Evolutionary conservation across 352 stramenopile species (phyloP), one percentile per base, ranked within the genome.

Genomic region (Phytopythium cucurbitacearum): DNA sequence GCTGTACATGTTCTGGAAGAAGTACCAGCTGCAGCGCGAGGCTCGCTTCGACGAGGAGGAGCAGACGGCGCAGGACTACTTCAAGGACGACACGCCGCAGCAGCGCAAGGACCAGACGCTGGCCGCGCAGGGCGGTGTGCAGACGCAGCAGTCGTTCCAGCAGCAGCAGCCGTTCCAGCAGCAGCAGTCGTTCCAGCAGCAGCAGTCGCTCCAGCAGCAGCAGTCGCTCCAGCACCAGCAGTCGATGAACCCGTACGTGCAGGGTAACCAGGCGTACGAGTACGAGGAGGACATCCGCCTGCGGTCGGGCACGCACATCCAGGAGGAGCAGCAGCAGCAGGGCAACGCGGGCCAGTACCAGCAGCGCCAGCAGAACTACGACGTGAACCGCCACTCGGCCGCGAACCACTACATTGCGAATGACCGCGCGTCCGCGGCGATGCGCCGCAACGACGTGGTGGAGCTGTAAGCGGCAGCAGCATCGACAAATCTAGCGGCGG

Each of bases 1-100:
- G 60, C 42, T 89, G 12, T 89, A 89, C 61, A 73, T 64, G 58
- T 85, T 89, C 55, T 89, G 68, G 66, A 77, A 86, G 60, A 87
- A 85, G 61, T 66, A 84, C 34, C 76, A 87, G 53, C 60, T 89
- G 48, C 75, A 87, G 63, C 76, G 76, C 32, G 65, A 84, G 37
- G 77, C 68, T 4, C 67, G 70, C 11, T 82, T 75, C 48, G 73
- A 87, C 49, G 65, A 87, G 46, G 75, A 86, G 60, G 68, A 82
- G 44, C 71, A 78, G 58, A 84, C 66, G 6, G 66, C 73, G 11
- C 73, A 82, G 51, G 76, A 87, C 36, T 87, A 83, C 46, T 81
- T 82, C 48, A 84, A 87, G 58, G 76, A 87, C 48, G 74, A 85
- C 53, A 85, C 71, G 3, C 71, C 74, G 16, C 59, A 58, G 54